Conservation (phyloP, 2,329 filamentous ascomycete genomes). For the Trichoderma brevicompactum region DNA sequence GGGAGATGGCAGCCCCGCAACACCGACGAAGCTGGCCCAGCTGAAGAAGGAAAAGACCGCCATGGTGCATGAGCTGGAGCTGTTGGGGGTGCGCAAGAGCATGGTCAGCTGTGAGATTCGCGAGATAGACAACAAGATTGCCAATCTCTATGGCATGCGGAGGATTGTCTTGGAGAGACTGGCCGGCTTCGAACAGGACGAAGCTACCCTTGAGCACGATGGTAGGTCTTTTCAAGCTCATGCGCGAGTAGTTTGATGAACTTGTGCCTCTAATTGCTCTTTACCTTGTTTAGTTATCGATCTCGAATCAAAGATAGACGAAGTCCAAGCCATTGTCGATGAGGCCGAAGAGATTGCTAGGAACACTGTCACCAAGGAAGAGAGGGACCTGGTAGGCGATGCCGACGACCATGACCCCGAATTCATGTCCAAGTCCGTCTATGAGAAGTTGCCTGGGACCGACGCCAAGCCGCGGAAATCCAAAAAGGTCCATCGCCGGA, state of each 20-base stretch:
- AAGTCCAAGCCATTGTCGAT: conserved; percentile 62
- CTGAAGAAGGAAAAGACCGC: conserved; percentile 79
- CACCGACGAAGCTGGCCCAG: conserved; percentile 69
- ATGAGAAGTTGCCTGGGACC: conserved; percentile 79
- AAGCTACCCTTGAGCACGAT: conserved; percentile 87
- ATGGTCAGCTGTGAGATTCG: conserved; percentile 97
- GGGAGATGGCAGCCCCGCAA: conserved; percentile 55
- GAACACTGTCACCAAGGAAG: conserved; percentile 56
- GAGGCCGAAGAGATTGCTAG: conserved; percentile 62
- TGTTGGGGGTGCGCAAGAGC: conserved; percentile 91
- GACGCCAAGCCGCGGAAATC: conserved; percentile 52
- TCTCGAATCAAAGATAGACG: conserved; percentile 64
- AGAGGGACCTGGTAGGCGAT: conserved; percentile 58
- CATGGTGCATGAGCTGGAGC: conserved; percentile 84
- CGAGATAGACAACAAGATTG: conserved; percentile 96
- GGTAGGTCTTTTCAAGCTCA: conserved; percentile 54
- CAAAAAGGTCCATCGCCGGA: conserved; percentile 65
- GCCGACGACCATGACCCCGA: conserved; percentile 54
- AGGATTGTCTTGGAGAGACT: conserved; percentile 87
- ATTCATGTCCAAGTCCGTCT: conserved; percentile 98
- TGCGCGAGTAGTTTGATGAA: not conserved
- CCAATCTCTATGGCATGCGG: conserved; percentile 90
- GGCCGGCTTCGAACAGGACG: conserved; percentile 86
- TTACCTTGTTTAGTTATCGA: conserved; percentile 58
- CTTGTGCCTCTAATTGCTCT: not conserved